Evolutionary conservation across 495 filamentous ascomycete species (phyloP).

Genomic region (Podospora tetraspora): DNA sequence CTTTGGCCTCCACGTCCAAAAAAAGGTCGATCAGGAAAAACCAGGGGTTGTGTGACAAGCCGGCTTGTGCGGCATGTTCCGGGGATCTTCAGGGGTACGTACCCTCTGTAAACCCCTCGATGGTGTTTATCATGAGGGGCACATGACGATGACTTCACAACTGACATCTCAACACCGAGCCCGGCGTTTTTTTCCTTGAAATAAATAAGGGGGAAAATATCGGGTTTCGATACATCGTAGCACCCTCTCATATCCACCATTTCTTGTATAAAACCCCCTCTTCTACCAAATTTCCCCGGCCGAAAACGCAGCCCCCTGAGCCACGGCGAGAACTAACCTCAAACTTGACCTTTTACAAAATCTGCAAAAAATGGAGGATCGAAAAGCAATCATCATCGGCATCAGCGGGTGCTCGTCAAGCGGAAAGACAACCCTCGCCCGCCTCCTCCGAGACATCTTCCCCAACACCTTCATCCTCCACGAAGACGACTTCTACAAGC

Average conservation of each 20-base stretch:
- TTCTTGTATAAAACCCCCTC: no score
- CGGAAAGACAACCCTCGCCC: conserved; percentile 75
- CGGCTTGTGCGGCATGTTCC: not conserved
- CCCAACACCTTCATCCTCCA: conserved; percentile 73
- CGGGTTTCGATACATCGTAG: no score
- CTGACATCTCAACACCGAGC: not conserved
- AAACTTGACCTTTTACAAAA: not conserved
- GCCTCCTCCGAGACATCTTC: conserved; percentile 69
- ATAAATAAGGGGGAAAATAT: no score
- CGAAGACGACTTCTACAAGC: conserved; percentile 86
- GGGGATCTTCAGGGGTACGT: not conserved
- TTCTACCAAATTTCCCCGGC: no score
- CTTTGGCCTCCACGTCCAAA: not conserved
- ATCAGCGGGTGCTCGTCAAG: conserved; percentile 72
- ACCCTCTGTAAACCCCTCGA: not conserved
- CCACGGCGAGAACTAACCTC: not conserved
- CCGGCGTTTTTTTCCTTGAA: not conserved
- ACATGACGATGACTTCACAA: not conserved
- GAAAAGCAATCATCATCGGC: conserved; percentile 57
- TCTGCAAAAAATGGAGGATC: conserved; percentile 23
- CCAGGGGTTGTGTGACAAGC: not conserved
- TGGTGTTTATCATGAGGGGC: not conserved
- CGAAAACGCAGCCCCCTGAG: not conserved
- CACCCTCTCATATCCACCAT: no score
- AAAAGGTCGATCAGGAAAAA: not conserved